Evolutionary conservation across 2,329 filamentous ascomycete species (phyloP).

Genomic region (Ophiostoma sp.): DNA sequence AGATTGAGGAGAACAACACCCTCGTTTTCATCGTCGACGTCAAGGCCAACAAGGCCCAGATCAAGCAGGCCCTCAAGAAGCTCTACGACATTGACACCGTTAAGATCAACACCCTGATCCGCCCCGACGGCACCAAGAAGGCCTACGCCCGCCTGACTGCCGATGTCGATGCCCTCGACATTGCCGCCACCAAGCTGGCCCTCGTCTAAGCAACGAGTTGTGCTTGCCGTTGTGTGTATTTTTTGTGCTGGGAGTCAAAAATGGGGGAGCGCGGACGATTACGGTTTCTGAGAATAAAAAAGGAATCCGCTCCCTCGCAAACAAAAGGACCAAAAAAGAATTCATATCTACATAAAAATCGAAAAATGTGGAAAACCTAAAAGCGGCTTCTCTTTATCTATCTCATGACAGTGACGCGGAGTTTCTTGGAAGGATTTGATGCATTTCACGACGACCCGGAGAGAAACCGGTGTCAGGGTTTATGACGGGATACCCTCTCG

Average conservation of each 20-base stretch:
- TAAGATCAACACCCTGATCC: slow-evolving; percentile 99
- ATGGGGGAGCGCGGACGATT: background rate
- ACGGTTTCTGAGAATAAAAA: background rate
- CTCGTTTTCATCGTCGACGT: slow-evolving; percentile 95
- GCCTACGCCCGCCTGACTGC: slow-evolving; percentile 93
- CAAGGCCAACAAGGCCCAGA: slow-evolving; percentile 99
- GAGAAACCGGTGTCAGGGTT: background rate
- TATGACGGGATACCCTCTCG: background rate
- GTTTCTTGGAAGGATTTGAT: background rate
- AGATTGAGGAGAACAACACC: slow-evolving; percentile 99
- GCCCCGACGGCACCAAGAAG: slow-evolving; percentile 98
- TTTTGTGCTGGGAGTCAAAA: slow-evolving; percentile 16
- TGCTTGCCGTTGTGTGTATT: slow-evolving; percentile 1
- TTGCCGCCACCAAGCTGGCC: slow-evolving; percentile 97
- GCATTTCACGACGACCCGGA: background rate
- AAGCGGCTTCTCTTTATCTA: background rate
- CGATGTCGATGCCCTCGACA: slow-evolving; percentile 97
- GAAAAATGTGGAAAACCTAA: slow-evolving; percentile 23
- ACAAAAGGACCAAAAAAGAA: background rate
- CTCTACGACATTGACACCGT: slow-evolving; percentile 97
- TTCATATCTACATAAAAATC: slow-evolving; percentile 17
- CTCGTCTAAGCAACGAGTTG: slow-evolving; percentile 71
- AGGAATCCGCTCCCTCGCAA: background rate
- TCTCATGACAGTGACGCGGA: background rate
- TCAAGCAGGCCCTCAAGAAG: slow-evolving; percentile 98